A percentile compares a stretch with the other conserved stretches of the same genome.
phyloP scores from a whole-genome alignment of 345 rosid species.

The Xanthoceras sorbifolium region DNA sequence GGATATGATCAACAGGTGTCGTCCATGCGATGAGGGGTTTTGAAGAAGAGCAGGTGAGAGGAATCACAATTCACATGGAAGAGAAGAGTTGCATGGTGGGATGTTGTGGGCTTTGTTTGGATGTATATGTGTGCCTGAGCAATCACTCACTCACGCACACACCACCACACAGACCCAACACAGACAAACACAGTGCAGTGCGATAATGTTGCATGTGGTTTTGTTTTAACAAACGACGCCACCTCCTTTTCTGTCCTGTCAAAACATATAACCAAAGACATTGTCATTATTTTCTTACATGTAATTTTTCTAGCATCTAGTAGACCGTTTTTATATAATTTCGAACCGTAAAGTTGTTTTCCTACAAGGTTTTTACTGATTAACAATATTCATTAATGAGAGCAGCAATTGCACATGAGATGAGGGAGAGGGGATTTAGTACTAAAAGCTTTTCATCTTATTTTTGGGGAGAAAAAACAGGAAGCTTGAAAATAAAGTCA shows the following conservation, averaged over 20 bases:
- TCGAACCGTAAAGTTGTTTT: no score
- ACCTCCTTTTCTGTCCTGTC: not conserved
- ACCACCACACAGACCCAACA: not conserved
- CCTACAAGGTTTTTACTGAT: no score
- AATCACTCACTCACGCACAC: not conserved
- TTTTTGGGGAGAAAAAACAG: slow-evolving; percentile 18
- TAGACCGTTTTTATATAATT: no score
- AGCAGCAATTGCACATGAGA: no score
- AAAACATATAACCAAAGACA: not conserved
- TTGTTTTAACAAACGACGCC: not conserved
- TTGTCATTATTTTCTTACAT: no score
- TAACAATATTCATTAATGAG: no score
- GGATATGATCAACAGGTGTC: slow-evolving; percentile 9
- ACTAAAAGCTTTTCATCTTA: not conserved
- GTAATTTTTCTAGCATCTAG: no score
- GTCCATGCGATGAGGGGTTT: not conserved
- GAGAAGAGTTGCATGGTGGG: not conserved
- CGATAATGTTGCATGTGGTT: not conserved
- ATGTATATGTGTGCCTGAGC: not conserved
- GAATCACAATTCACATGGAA: slow-evolving; percentile 28
- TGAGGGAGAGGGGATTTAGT: no score
- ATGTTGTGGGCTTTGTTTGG: slow-evolving; percentile 19
- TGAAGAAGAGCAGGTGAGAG: not conserved
- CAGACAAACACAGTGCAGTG: not conserved
- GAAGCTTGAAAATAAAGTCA: not conserved